These are phyloP conservation scores for Cystofilobasidium capitatum DNA, from an alignment of 768 basidiomycete genomes.

Conservation along the genomic window DNA sequence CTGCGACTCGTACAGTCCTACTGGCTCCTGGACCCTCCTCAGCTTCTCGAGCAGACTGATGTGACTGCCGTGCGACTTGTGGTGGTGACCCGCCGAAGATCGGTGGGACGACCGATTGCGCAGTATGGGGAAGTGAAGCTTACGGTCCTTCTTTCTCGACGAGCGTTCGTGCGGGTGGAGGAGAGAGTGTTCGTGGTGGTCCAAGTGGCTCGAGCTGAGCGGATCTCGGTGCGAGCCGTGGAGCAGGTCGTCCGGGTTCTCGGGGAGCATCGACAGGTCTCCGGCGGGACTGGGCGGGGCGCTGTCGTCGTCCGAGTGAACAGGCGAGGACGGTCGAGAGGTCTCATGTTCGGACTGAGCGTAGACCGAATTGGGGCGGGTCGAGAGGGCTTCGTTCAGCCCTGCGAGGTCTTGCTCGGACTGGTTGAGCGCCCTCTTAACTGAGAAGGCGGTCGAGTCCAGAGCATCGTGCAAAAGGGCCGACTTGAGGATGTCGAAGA, in stretches of 20 bases:
- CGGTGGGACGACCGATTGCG: not conserved
- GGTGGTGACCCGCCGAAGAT: not conserved
- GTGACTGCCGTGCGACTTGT: not conserved
- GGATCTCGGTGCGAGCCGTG: not conserved
- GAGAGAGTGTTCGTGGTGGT: not conserved
- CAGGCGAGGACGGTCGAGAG: not conserved
- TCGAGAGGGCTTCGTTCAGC: slow-evolving; percentile 8
- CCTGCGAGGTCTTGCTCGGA: not conserved
- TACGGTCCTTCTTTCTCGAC: not conserved
- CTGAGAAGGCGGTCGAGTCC: slow-evolving; percentile 20
- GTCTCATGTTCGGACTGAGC: not conserved
- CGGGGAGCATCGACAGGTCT: not conserved
- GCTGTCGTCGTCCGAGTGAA: slow-evolving; percentile 1
- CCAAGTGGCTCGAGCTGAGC: not conserved
- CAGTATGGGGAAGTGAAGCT: not conserved
- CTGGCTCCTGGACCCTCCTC: slow-evolving; percentile 22
- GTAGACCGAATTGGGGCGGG: slow-evolving; percentile 16
- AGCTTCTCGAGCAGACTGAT: slow-evolving; percentile 21
- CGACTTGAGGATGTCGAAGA: slow-evolving; percentile 23
- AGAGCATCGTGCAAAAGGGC: slow-evolving; percentile 16
- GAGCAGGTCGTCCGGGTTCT: not conserved
- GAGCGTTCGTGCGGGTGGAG: not conserved
- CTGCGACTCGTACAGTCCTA: slow-evolving; percentile 22
- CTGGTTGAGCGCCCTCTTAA: slow-evolving; percentile 1
- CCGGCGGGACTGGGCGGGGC: not conserved